Base-by-base conservation (phyloP, 768 basidiomycete species). In the Hirschioporus abietinus region DNA sequence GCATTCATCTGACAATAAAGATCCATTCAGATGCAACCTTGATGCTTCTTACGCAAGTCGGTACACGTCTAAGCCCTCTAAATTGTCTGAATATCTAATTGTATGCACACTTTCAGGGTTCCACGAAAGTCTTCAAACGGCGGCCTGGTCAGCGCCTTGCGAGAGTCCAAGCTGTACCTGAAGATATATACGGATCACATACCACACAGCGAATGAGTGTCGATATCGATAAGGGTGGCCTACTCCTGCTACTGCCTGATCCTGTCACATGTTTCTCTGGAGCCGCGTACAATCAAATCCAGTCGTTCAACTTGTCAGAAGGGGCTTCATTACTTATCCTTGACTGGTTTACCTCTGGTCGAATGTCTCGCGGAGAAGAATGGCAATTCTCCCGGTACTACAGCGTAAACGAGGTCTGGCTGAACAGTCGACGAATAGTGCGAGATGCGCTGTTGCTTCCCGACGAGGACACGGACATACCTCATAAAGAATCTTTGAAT, bases 321-420 rank as follows among this genome's bases (percentile, higher is more conserved):
- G 81, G 81, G 58, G 83, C 89, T 9, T 92, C 90, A 15, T 78
- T 89, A 8, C 82, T 93, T 58, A 76, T 96, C 0, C 83, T 99
- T 18, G 96, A 98, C 74, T 97, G 95, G 93, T 79, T 94, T 66
- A 97, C 95, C 0, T 91, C 92, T 2, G 96, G 96, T 12, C 85
- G 96, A 36, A 88, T 86, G 74, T 83, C 88, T 8, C 81, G 87
- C 26, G 91, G 92, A 34, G 96, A 99, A 73, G 89, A 92, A 64
- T 99, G 96, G 96, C 87, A 76, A 2, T 96, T 98, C 75, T 85
- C 90, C 63, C 81, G 84, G 67, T 98, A 96, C 75, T 85, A 89
- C 74, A 95, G 92, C 71, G 76, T 85, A 65, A 99, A 98, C 75
- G 94, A 96, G 75, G 78, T 99, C 15, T 85, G 85, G 73, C 74